phyloP scores from a whole-genome alignment of 2,329 filamentous ascomycete genomes.

The Cercospora berteroae region DNA sequence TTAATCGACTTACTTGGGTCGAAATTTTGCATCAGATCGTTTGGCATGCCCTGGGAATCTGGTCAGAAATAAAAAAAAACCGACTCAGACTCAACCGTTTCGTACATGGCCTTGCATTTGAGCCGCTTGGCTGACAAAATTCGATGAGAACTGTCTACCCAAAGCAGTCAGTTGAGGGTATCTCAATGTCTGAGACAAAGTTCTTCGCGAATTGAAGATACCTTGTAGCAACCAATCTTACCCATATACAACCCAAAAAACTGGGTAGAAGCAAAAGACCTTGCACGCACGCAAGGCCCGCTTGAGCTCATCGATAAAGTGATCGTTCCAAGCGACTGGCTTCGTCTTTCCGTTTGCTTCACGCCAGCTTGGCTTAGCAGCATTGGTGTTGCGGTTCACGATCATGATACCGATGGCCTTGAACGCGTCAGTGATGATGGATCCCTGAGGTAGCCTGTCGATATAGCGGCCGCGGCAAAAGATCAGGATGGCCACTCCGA shows the following conservation, averaged over 20 bases:
- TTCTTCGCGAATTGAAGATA: not conserved
- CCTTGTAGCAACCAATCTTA: not conserved
- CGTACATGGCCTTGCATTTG: slow-evolving; percentile 44
- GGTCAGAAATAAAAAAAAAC: not conserved
- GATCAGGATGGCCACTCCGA: slow-evolving; percentile 58
- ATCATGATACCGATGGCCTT: slow-evolving; percentile 58
- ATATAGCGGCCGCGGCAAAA: slow-evolving; percentile 38
- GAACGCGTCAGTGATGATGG: slow-evolving; percentile 65
- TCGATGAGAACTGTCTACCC: slow-evolving; percentile 39
- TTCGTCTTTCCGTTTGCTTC: slow-evolving; percentile 49
- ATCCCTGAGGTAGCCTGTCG: slow-evolving; percentile 57
- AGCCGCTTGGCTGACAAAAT: slow-evolving; percentile 50
- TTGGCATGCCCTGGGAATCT: slow-evolving; percentile 41
- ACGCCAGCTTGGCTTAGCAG: slow-evolving; percentile 65
- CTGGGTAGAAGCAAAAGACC: slow-evolving; percentile 58
- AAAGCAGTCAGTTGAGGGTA: not conserved
- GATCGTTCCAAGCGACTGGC: slow-evolving; percentile 62
- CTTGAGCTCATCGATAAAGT: slow-evolving; percentile 70
- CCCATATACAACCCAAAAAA: slow-evolving; percentile 48
- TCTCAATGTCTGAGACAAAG: not conserved
- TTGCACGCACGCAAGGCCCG: slow-evolving; percentile 65
- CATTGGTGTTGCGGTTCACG: slow-evolving; percentile 55
- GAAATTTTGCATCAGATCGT: slow-evolving; percentile 51
- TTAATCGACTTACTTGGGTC: slow-evolving; percentile 36
- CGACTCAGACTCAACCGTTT: not conserved